Percentiles rank a stretch among this genome's conserved stretches.
phyloP scores from a whole-genome alignment of 192 early-diverging fungal species.

The Phycomyces blakesleeanus region DNA sequence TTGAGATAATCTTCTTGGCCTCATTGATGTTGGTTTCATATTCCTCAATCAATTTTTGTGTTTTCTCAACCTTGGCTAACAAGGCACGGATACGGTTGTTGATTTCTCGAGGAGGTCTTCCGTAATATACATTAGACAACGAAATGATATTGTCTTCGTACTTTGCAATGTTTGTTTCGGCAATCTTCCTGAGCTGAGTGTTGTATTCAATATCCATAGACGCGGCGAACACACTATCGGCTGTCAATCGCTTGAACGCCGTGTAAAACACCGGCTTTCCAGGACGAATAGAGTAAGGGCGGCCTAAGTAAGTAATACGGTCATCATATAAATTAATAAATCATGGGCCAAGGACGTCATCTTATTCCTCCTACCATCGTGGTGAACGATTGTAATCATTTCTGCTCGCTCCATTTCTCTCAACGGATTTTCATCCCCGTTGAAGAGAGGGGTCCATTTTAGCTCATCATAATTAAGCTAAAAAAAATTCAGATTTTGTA shows the following conservation, averaged over 20 bases:
- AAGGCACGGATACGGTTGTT: slow-evolving; percentile 21
- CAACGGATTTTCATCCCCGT: slow-evolving; percentile 76
- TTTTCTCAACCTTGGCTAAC: slow-evolving; percentile 14
- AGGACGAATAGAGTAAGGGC: slow-evolving; percentile 74
- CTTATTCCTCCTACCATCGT: slow-evolving; percentile 56
- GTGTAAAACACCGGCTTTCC: slow-evolving; percentile 80
- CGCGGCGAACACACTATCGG: slow-evolving; percentile 68
- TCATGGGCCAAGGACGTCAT: neutral
- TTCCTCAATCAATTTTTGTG: slow-evolving; percentile 20
- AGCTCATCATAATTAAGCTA: slow-evolving; percentile 81
- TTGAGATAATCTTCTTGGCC: slow-evolving; percentile 20
- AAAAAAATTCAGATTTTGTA: too few species aligned
- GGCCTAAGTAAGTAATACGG: slow-evolving; percentile 49
- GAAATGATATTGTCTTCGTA: slow-evolving; percentile 59
- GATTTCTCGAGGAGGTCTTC: slow-evolving; percentile 56
- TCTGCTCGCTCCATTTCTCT: slow-evolving; percentile 87
- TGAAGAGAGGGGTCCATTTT: slow-evolving; percentile 78
- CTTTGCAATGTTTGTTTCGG: slow-evolving; percentile 57
- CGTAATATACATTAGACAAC: slow-evolving; percentile 50
- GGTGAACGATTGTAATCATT: slow-evolving; percentile 74
- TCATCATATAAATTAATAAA: neutral
- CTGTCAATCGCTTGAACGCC: slow-evolving; percentile 74
- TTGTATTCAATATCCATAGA: slow-evolving; percentile 75
- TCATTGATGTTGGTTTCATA: slow-evolving; percentile 25
- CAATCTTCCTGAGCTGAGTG: slow-evolving; percentile 52